Percentiles rank a stretch among this genome's conserved stretches.
Evolutionary conservation across 1,139 yeast species (phyloP).

Genomic region (Blastobotrys arbuscula): DNA sequence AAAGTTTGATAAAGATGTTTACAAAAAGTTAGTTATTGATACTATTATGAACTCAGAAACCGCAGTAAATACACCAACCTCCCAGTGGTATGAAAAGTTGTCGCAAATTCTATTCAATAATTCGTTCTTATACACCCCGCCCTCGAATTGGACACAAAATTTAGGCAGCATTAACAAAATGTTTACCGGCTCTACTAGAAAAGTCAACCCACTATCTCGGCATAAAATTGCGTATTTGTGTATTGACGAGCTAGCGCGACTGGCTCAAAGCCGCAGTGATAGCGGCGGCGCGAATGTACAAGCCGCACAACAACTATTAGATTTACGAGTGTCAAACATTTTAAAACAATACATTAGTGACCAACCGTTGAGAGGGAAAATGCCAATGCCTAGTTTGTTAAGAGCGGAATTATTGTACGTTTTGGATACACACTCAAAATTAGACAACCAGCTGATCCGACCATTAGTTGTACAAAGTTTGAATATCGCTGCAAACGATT

Average conservation of each 20-base stretch:
- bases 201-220: slow-evolving; percentile 36
- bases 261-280: too few species aligned
- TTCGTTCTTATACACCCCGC: slow-evolving; percentile 6
- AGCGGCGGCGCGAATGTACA: not conserved
- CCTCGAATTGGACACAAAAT: not conserved
- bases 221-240: slow-evolving; percentile 43
- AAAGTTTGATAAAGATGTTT: slow-evolving; percentile 45
- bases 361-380: slow-evolving; percentile 43
- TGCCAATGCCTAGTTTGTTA: slow-evolving; percentile 52
- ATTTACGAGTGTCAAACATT: slow-evolving; percentile 46
- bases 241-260: slow-evolving; percentile 39
- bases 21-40: slow-evolving; percentile 20
- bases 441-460: not conserved
- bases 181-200: slow-evolving; percentile 44
- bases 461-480: slow-evolving; percentile 10
- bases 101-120: slow-evolving; percentile 36
- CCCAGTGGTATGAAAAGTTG: slow-evolving; percentile 37
- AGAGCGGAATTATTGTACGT: slow-evolving; percentile 41
- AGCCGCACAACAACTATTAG: slow-evolving; percentile 23
- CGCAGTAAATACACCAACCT: slow-evolving; percentile 25
- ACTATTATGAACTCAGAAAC: slow-evolving; percentile 13
- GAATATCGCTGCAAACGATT: slow-evolving; percentile 6
- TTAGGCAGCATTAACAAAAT: not conserved
- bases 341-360: slow-evolving; percentile 50
- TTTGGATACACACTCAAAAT: slow-evolving; percentile 14